Evolutionary conservation across 2,329 filamentous ascomycete genomes (phyloP).

Genomic region (Sphaerulina vaccinii): DNA sequence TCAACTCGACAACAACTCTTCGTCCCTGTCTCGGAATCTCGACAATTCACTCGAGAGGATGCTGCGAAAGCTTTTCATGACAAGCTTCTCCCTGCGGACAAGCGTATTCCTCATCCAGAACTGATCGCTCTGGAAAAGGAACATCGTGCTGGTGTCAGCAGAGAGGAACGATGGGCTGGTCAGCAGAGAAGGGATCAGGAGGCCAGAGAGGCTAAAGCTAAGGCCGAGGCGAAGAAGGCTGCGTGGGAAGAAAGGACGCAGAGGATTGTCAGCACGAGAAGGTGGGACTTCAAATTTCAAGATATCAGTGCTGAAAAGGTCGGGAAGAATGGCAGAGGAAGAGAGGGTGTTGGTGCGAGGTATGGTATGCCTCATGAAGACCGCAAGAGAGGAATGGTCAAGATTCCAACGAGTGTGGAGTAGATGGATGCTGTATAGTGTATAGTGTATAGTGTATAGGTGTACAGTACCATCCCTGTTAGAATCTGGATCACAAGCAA

Average conservation of each 20-base stretch:
- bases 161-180: slow-evolving; percentile 46
- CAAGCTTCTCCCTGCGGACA: slow-evolving; percentile 60
- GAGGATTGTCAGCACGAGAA: slow-evolving; percentile 47
- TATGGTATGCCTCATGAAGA: slow-evolving; percentile 64
- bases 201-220: slow-evolving; percentile 40
- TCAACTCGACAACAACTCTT: slow-evolving; percentile 58
- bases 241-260: slow-evolving; percentile 46
- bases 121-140: slow-evolving; percentile 53
- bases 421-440: slow-evolving; percentile 14
- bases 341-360: slow-evolving; percentile 55
- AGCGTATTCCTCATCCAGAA: slow-evolving; percentile 63
- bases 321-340: slow-evolving; percentile 55
- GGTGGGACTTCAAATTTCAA: slow-evolving; percentile 62
- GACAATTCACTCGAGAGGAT: slow-evolving; percentile 64
- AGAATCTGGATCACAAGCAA: too few relatives aligned
- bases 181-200: slow-evolving; percentile 39
- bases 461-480: too few relatives aligned
- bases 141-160: slow-evolving; percentile 38
- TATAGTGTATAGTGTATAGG: too few relatives aligned
- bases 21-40: slow-evolving; percentile 63
- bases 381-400: slow-evolving; percentile 61
- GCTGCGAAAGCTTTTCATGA: slow-evolving; percentile 61
- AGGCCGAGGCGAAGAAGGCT: slow-evolving; percentile 42
- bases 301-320: slow-evolving; percentile 57
- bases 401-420: slow-evolving; percentile 62